Conservation (phyloP, 768 basidiomycete genomes). For the Auricularia cornea region DNA sequence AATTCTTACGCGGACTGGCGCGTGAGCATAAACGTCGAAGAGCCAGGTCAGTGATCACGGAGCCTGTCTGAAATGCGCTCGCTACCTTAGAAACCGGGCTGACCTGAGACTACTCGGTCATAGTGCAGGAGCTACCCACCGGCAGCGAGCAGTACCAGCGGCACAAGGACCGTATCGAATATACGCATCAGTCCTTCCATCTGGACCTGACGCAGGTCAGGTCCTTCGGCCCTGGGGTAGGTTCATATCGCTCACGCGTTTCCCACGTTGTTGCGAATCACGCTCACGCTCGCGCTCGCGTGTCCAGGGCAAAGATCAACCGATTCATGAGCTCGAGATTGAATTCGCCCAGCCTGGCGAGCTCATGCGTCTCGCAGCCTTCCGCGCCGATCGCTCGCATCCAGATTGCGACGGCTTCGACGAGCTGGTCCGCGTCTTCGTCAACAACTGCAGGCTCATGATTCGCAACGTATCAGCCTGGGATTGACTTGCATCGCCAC, state of each 20-base stretch:
- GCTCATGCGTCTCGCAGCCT: conserved; percentile 61
- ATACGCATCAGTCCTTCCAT: conserved; percentile 85
- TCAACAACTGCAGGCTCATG: conserved; percentile 88
- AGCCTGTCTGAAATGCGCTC: no score
- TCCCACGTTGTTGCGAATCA: background rate
- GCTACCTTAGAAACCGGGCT: background rate
- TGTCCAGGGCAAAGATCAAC: background rate
- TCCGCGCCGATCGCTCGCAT: conserved; percentile 49
- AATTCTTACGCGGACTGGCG: conserved; percentile 84
- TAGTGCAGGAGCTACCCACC: conserved; percentile 54
- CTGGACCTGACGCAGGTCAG: conserved; percentile 92
- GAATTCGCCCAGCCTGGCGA: conserved; percentile 66
- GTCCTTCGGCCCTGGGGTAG: background rate
- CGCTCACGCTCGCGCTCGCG: background rate
- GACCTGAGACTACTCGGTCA: background rate
- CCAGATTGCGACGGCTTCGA: conserved; percentile 55
- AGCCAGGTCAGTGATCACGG: conserved; percentile 67
- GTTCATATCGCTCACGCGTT: background rate
- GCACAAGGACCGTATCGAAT: conserved; percentile 86
- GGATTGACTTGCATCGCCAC: background rate
- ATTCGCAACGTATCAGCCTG: conserved; percentile 49
- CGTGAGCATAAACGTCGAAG: conserved; percentile 86
- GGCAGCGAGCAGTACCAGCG: conserved; percentile 43
- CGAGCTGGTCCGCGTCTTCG: conserved; percentile 83
- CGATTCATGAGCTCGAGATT: conserved; percentile 76